Evolutionary conservation across 768 basidiomycete species (phyloP).

Genomic region (Tylopilus intermedius): DNA sequence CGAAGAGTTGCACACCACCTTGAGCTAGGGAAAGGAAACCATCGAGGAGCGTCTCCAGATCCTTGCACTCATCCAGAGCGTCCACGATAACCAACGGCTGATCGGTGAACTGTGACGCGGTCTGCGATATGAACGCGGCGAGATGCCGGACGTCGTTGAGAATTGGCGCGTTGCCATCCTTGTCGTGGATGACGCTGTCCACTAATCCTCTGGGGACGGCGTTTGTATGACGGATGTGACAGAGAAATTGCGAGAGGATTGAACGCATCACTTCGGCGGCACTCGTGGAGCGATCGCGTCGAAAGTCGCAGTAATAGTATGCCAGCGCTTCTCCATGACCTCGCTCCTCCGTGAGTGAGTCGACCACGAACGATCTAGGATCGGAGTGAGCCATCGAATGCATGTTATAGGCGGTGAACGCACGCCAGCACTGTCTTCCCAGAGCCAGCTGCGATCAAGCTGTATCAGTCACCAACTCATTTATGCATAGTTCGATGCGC

Average conservation of each 20-base stretch:
- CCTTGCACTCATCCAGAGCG: constrained; percentile 21
- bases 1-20: not conserved
- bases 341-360: not conserved
- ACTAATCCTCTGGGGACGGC: not conserved
- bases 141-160: constrained; percentile 5
- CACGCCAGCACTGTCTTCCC: constrained; percentile 20
- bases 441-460: constrained; percentile 8
- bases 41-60: constrained; percentile 2
- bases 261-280: constrained; percentile 13
- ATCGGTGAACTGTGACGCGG: not conserved
- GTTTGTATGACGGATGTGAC: not conserved
- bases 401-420: not conserved
- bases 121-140: not conserved
- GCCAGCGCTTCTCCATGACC: not conserved
- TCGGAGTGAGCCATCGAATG: not conserved
- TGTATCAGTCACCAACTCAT: not conserved
- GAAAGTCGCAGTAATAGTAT: constrained; percentile 22
- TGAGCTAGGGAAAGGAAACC: constrained; percentile 10
- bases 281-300: constrained; percentile 1
- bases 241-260: constrained; percentile 13
- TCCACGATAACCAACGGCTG: constrained; percentile 14
- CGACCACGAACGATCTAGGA: constrained; percentile 5
- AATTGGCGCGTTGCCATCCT: not conserved
- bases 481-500: not conserved
- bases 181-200: constrained; percentile 1